A percentile compares a stretch with the other conserved stretches of the same genome.
Evolutionary conservation across 495 filamentous ascomycete species (phyloP).

Genomic region (Neurospora cerealis): DNA sequence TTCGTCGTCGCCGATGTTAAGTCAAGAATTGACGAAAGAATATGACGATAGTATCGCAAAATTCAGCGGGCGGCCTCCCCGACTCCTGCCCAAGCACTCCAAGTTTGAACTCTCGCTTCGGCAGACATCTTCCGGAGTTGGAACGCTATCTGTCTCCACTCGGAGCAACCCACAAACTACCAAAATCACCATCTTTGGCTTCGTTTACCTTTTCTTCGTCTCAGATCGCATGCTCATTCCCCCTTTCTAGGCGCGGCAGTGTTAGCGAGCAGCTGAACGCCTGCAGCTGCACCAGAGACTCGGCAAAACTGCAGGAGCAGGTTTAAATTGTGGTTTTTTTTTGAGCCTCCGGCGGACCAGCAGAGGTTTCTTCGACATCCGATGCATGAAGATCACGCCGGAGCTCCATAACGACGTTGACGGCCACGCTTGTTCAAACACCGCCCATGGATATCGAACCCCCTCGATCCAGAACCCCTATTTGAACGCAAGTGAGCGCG

Average conservation of each 20-base stretch:
- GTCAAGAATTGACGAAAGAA: not conserved
- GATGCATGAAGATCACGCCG: not conserved
- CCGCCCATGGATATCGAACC: not conserved
- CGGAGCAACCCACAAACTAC: not conserved
- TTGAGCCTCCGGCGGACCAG: not conserved
- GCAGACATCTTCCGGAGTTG: not conserved
- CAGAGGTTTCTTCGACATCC: not conserved
- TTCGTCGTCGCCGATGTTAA: not conserved
- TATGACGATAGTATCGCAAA: not conserved
- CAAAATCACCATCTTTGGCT: not conserved
- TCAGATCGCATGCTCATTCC: not conserved
- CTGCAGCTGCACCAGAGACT: not conserved
- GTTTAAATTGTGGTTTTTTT: not conserved
- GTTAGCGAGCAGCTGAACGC: not conserved
- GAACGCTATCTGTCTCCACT: not conserved
- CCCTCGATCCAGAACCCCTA: not conserved
- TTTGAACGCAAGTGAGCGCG: not conserved
- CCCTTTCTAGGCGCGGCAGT: not conserved
- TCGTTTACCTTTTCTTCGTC: not conserved
- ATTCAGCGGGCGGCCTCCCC: not conserved
- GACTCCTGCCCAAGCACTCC: not conserved
- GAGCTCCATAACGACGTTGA: not conserved
- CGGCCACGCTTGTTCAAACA: not conserved
- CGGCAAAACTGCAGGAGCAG: not conserved
- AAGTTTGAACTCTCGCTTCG: not conserved